These are phyloP conservation scores for Skeletonema tropicum DNA, from an alignment of 108 stramenopile genomes.

Conservation along the genomic window DNA sequence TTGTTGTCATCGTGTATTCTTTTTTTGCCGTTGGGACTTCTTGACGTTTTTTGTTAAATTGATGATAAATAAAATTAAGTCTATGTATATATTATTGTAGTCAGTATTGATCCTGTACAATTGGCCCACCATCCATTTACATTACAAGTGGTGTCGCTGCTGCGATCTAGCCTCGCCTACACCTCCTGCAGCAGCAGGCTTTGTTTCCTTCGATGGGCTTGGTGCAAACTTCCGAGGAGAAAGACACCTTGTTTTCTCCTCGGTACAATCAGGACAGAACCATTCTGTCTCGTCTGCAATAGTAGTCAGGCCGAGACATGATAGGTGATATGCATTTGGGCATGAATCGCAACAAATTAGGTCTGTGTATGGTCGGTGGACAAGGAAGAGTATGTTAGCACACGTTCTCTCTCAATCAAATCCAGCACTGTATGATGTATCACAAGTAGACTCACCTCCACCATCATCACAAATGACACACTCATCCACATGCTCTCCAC, in stretches of 20 bases:
- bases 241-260: neutral
- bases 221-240: neutral
- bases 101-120: neutral
- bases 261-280: neutral
- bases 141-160: neutral
- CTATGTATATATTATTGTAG: too few species aligned
- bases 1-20: neutral
- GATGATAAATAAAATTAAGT: too few species aligned
- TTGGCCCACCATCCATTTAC: neutral
- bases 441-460: slow-evolving; percentile 16
- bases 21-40: neutral
- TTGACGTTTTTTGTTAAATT: neutral
- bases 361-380: slow-evolving; percentile 9
- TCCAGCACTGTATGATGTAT: too few species aligned
- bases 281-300: neutral
- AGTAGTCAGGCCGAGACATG: slow-evolving; percentile 6
- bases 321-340: slow-evolving; percentile 15
- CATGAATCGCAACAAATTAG: slow-evolving; percentile 26
- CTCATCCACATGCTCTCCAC: slow-evolving; percentile 11
- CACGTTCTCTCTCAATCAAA: too few species aligned
- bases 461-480: slow-evolving; percentile 33
- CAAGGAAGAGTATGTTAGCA: neutral
- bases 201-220: neutral
- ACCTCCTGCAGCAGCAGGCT: neutral
- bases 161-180: neutral